A percentile compares a stretch with the other conserved stretches of the same genome.
These are phyloP conservation scores for Lumnitzera racemosa DNA, from an alignment of 345 rosid genomes.

Conservation along the genomic window DNA sequence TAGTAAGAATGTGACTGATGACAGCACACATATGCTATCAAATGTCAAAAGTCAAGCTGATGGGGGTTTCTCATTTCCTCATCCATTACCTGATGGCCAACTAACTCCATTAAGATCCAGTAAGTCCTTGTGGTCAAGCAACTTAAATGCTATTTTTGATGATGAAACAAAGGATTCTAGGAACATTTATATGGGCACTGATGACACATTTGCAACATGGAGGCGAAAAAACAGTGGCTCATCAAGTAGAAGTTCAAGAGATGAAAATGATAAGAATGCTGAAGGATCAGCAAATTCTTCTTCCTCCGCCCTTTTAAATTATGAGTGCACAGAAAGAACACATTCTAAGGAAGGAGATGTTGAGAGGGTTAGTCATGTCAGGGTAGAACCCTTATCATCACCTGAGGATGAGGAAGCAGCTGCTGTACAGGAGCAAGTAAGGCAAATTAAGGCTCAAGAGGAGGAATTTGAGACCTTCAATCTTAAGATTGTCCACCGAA, in stretches of 20 bases:
- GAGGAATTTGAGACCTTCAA: slow-evolving; percentile 98
- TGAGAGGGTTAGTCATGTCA: slow-evolving; percentile 34
- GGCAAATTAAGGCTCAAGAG: slow-evolving; percentile 95
- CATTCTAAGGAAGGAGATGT: slow-evolving; percentile 47
- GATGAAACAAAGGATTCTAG: slow-evolving; percentile 43
- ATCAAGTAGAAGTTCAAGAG: slow-evolving; percentile 66
- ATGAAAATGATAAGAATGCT: slow-evolving; percentile 49
- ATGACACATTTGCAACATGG: slow-evolving; percentile 74
- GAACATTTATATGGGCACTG: slow-evolving; percentile 50
- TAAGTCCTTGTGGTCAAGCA: slow-evolving; percentile 63
- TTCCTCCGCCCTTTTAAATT: slow-evolving; percentile 63
- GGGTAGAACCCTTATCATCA: slow-evolving; percentile 56
- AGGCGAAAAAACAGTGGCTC: slow-evolving; percentile 75
- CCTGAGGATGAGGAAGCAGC: slow-evolving; percentile 92
- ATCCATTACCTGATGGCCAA: slow-evolving; percentile 52
- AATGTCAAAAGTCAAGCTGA: slow-evolving; percentile 46
- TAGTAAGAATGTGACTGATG: slow-evolving; percentile 29
- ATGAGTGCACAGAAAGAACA: slow-evolving; percentile 48
- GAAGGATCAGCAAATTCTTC: slow-evolving; percentile 57
- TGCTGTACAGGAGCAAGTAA: slow-evolving; percentile 95
- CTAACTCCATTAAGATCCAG: slow-evolving; percentile 45
- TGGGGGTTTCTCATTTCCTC: slow-evolving; percentile 74
- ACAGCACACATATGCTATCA: slow-evolving; percentile 34
- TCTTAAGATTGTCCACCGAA: slow-evolving; percentile 92
- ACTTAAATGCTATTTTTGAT: slow-evolving; percentile 29